Base-by-base conservation (phyloP, 768 basidiomycete genomes). In the Amanita exitialis region DNA sequence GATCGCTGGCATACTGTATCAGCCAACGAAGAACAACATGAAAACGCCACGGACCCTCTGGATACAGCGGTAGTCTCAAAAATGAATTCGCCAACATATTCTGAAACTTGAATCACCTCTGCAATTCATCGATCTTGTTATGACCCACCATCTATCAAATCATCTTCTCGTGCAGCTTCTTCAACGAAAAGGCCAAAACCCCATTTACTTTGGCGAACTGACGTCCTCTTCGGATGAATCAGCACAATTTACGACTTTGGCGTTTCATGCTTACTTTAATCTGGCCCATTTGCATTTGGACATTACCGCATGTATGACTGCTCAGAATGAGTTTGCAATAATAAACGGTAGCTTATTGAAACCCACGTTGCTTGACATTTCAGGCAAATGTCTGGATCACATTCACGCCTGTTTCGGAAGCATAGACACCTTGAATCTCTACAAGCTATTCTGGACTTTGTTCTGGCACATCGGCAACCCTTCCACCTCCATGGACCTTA, bases 11-110 rank as follows among this genome's bases (percentile, higher is more conserved):
- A 16, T 38, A 18, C 20, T 27, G 44, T 28, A 43, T 46, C 45
- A 44, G 47, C 10, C 4, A 34, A 15, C 6, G 13, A 23, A 4
- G 6, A 27, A n/a, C n/a, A 27, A 25, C 9, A 28, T 30, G 21
- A 36, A 53, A 16, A 10, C 7, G 23, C 20, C 8, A 67, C 76
- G 52, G 53, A 81, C 82, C 71, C 71, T 58, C 82, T 73, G 34
- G 74, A 76, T 5, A 67, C 62, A 4, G 71, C 64, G 1, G 78
- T 83, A 0, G 66, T 59, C 23, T 75, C 71, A 44, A 65, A 73
- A 3, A 81, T 72, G 16, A 80, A 55, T 62, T 88, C 83, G 2
- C 86, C 86, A 4, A 74, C 61, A 53, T 88, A 87, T 64, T 87
- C 86, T 86, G 42, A 28, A 4, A 36, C 25, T 21, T 15, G 28